Base-by-base conservation (phyloP, 2,329 filamentous ascomycete genomes). In the Proliferodiscus dingleyae region DNA sequence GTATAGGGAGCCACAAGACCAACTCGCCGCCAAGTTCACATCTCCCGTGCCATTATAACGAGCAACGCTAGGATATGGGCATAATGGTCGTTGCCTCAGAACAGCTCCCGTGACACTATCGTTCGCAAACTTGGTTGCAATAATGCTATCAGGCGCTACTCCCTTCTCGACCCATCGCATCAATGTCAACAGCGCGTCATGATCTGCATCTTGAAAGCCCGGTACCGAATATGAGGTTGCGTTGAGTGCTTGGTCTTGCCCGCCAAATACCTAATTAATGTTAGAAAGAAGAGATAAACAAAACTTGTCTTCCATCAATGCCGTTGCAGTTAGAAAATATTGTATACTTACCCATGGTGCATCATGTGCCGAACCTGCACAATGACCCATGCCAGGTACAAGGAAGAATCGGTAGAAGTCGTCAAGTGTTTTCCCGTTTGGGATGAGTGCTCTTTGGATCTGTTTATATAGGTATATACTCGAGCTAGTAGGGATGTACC, bases 381-480 rank as follows among this genome's bases (percentile, higher is more conserved):
- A 79, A 58, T 78, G 75, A 3, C 57, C 62, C 62, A 75, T 72
- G 11, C 75, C 77, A 43, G 60, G 72, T 56, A 71, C 71, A 26
- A 68, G 66, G 64, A 78, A 78, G 57, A 68, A 69, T 43, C 74
- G 68, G 54, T 74, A 72, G 45, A 71, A 75, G 8, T 44, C 32
- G n/a, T 38, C 16, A 2, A 61, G 53, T 45, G 72, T 67, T 6
- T 72, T 53, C 23, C 66, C 51, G 0, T 47, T 43, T 1, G 60
- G 46, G 1, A 57, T 51, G 67, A 75, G 71, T 0, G 68, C 71
- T 15, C 59, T n/a, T 3, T 64, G 60, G 3, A 74, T 68, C 37
- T 73, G 64, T 37, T 73, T 62, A 59, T 75, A 75, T 64, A 75
- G 75, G 58, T 74, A 74, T 8, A 72, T 68, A 2, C 71, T 73